Evolutionary conservation across 2,329 filamentous ascomycete species (phyloP).

Genomic region (Chalaropsis ovoidea): DNA sequence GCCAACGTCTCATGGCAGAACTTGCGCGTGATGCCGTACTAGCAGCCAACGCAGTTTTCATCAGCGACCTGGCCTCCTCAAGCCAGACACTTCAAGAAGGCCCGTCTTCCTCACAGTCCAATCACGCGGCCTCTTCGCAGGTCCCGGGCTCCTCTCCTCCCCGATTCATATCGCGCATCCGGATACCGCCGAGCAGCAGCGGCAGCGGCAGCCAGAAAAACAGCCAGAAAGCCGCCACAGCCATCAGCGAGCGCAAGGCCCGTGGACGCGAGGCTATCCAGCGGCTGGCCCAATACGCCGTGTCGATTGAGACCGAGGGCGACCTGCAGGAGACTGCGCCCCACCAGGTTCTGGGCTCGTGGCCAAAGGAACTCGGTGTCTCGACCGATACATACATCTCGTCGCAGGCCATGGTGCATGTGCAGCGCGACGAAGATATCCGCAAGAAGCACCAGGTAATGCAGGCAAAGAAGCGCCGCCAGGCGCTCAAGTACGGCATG

Average conservation of each 20-base stretch:
- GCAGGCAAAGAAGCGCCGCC: constrained; percentile 22
- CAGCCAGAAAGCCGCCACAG: not conserved
- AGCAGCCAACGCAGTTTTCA: not conserved
- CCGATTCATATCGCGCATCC: not conserved
- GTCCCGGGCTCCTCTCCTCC: constrained; percentile 4
- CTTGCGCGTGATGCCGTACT: constrained; percentile 10
- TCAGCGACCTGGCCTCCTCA: not conserved
- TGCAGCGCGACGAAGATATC: constrained; percentile 19
- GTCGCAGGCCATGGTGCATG: constrained; percentile 15
- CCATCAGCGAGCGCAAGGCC: constrained; percentile 8
- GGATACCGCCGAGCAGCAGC: not conserved
- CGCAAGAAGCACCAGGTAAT: constrained; percentile 20
- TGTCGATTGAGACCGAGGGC: constrained; percentile 29
- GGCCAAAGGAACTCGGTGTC: constrained; percentile 35
- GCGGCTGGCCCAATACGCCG: constrained; percentile 33
- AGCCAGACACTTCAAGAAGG: not conserved
- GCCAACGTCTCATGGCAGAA: constrained; percentile 4
- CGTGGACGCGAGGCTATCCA: constrained; percentile 30
- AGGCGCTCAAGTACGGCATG: constrained; percentile 22
- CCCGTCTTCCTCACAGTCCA: not conserved
- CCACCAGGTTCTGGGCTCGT: constrained; percentile 33
- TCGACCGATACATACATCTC: constrained; percentile 34
- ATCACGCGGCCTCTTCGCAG: constrained; percentile 5
- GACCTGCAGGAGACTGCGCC: constrained; percentile 28
- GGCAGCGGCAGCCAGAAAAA: constrained; percentile 5